These are phyloP conservation scores for Knufia fluminis DNA, from an alignment of 2,329 filamentous ascomycete species.

Conservation along the genomic window DNA sequence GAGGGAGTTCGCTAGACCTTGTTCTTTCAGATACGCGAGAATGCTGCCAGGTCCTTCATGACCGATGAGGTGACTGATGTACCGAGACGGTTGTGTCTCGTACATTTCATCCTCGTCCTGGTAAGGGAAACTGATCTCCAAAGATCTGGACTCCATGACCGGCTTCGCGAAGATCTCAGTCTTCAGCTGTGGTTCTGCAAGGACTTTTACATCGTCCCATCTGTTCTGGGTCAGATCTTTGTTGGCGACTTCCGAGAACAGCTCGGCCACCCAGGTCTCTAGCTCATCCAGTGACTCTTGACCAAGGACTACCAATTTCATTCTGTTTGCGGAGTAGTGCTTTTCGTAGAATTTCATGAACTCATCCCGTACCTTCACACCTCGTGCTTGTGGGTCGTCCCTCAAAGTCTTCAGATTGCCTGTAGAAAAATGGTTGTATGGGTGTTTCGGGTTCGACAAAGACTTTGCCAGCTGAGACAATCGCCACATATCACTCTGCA, in stretches of 20 bases:
- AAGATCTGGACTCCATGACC: slow-evolving; percentile 73
- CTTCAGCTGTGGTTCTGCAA: slow-evolving; percentile 48
- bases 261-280: slow-evolving; percentile 71
- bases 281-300: slow-evolving; percentile 72
- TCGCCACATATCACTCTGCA: slow-evolving; percentile 83
- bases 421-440: slow-evolving; percentile 84
- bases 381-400: slow-evolving; percentile 66
- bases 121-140: slow-evolving; percentile 76
- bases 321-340: slow-evolving; percentile 85
- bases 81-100: slow-evolving; percentile 72
- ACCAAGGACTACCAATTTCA: slow-evolving; percentile 84
- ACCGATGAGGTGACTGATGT: slow-evolving; percentile 80
- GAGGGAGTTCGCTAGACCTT: slow-evolving; percentile 79
- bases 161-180: slow-evolving; percentile 81
- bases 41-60: slow-evolving; percentile 91
- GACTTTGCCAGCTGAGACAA: slow-evolving; percentile 81
- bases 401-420: slow-evolving; percentile 81
- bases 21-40: slow-evolving; percentile 78
- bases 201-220: slow-evolving; percentile 54
- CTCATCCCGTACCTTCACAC: slow-evolving; percentile 76
- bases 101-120: slow-evolving; percentile 72
- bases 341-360: slow-evolving; percentile 87
- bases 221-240: slow-evolving; percentile 63
- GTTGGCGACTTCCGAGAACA: slow-evolving; percentile 74
- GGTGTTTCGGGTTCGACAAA: slow-evolving; percentile 77